Conservation (phyloP, 225 moss, liverwort and hornwort genomes). For the Climacium dendroides region DNA sequence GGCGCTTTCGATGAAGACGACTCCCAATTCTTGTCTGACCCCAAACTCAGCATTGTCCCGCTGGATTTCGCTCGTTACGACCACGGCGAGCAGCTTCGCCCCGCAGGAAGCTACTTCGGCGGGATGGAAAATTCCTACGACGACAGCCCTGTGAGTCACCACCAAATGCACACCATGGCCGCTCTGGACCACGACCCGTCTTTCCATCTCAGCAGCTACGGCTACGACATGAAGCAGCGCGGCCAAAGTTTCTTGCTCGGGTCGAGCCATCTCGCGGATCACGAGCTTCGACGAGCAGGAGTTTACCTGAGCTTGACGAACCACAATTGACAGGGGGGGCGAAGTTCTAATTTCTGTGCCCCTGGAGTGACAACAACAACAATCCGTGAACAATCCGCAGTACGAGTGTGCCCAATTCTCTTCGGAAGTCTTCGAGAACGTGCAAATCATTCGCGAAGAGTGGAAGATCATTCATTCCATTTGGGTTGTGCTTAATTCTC, state of each 20-base stretch:
- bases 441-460: constrained; percentile 2
- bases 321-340: not conserved
- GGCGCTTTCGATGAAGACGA: constrained; percentile 10
- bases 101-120: constrained; percentile 13
- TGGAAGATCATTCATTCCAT: not conserved
- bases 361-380: not conserved
- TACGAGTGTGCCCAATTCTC: constrained; percentile 13
- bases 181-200: constrained; percentile 22
- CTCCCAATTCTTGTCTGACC: constrained; percentile 6
- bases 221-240: not conserved
- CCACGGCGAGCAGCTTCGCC: constrained; percentile 14
- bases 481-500: constrained; percentile 38
- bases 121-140: constrained; percentile 6
- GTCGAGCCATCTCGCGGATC: constrained; percentile 2
- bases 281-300: constrained; percentile 27
- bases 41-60: constrained; percentile 1
- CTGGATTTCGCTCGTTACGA: constrained; percentile 16
- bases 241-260: not conserved
- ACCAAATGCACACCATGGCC: constrained; percentile 37
- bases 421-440: not conserved
- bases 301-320: constrained; percentile 31
- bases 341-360: not conserved
- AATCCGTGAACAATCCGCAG: not conserved
- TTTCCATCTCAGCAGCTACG: constrained; percentile 6
- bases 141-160: constrained; percentile 41